A percentile compares a stretch with the other conserved stretches of the same genome.
Evolutionary conservation across 2,329 filamentous ascomycete species (phyloP).

Genomic region (Lachnellula occidentalis): DNA sequence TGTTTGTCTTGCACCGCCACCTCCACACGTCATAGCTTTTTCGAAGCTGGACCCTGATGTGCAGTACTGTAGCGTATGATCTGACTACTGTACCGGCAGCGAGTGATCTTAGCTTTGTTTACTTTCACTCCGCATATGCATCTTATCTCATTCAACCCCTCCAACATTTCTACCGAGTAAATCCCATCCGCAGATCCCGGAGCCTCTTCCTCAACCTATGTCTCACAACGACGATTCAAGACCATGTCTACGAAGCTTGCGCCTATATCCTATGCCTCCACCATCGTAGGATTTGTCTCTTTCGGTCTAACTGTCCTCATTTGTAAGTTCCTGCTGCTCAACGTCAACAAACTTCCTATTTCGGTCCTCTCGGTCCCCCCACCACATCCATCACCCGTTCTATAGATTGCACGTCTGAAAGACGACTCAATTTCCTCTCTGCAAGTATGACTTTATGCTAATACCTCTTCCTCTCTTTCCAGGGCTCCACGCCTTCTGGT

Average conservation of each 20-base stretch:
- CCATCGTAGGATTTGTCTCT: slow-evolving; percentile 20
- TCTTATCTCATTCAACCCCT: neutral
- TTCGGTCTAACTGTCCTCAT: slow-evolving; percentile 20
- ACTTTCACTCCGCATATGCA: neutral
- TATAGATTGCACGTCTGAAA: too few relatives aligned
- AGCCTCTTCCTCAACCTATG: neutral
- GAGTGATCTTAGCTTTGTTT: neutral
- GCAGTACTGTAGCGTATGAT: too few relatives aligned
- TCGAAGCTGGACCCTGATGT: too few relatives aligned
- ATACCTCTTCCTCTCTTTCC: neutral
- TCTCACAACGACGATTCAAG: neutral
- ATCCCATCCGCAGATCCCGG: neutral
- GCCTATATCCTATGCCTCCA: slow-evolving; percentile 15
- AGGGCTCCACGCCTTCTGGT: slow-evolving; percentile 17
- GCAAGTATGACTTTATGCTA: too few relatives aligned
- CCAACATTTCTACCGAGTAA: neutral
- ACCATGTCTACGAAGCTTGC: neutral
- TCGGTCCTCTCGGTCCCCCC: neutral
- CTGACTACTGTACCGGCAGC: neutral
- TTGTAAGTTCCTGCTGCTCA: slow-evolving; percentile 1
- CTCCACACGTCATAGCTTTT: neutral
- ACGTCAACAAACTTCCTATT: neutral
- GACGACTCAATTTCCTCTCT: neutral
- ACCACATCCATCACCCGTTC: neutral
- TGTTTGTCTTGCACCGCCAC: neutral